These are phyloP conservation scores for Epicoccum sorghinum DNA, from an alignment of 2,329 filamentous ascomycete genomes.

Conservation along the genomic window DNA sequence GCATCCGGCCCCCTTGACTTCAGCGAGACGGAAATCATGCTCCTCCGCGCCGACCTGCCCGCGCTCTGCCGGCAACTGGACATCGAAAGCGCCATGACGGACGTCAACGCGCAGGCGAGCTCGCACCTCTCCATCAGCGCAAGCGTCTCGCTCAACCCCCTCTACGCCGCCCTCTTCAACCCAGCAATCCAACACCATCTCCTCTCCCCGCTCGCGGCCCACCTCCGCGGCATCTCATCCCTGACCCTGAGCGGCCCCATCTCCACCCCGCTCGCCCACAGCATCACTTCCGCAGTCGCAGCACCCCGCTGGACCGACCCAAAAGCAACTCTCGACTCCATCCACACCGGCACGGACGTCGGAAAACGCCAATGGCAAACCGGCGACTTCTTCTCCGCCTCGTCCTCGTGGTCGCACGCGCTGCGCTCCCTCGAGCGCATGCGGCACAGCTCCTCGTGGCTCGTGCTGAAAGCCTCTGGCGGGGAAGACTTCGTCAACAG, in stretches of 20 bases:
- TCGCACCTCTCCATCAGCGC: conserved; percentile 28
- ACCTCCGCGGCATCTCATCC: conserved; percentile 28
- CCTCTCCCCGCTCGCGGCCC: conserved; percentile 26
- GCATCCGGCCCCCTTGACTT: conserved; percentile 22
- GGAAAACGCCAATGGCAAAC: conserved; percentile 39
- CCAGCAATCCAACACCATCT: conserved; percentile 28
- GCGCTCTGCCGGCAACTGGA: conserved; percentile 28
- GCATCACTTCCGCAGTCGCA: conserved; percentile 22
- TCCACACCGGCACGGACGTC: conserved; percentile 33
- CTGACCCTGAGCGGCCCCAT: conserved; percentile 27
- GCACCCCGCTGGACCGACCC: conserved; percentile 35
- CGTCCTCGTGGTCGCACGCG: conserved; percentile 30
- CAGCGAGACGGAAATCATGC: conserved; percentile 32
- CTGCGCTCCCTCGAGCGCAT: conserved; percentile 37
- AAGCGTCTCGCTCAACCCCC: conserved; percentile 22
- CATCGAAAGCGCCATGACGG: conserved; percentile 34
- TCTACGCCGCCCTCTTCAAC: conserved; percentile 23
- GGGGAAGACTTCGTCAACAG: conserved; percentile 34
- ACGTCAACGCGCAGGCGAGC: conserved; percentile 28
- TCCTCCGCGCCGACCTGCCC: conserved; percentile 32
- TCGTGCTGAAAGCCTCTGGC: conserved; percentile 22
- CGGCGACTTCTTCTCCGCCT: conserved; percentile 25
- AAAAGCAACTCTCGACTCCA: conserved; percentile 29
- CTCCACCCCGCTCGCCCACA: conserved; percentile 17
- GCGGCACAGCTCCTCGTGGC: conserved; percentile 36